These are phyloP conservation scores for Falciphora oryzae DNA, from an alignment of 2,329 filamentous ascomycete genomes.

Conservation along the genomic window DNA sequence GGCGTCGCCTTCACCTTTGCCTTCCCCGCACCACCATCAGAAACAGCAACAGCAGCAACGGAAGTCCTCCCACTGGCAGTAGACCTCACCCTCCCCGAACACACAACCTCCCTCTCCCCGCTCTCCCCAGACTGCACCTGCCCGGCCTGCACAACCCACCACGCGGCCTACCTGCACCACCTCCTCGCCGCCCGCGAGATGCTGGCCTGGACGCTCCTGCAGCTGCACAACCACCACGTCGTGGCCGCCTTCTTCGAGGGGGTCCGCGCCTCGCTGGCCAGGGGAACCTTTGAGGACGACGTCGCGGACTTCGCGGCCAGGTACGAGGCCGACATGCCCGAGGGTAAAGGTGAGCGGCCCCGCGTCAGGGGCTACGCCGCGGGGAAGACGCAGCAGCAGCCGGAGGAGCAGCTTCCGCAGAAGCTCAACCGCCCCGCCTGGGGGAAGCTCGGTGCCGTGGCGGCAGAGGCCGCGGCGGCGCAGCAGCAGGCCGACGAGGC, in stretches of 20 bases:
- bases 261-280: conserved; percentile 59
- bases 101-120: conserved; percentile 58
- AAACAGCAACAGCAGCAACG: not conserved
- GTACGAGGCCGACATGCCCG: conserved; percentile 69
- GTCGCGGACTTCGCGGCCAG: conserved; percentile 34
- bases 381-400: conserved; percentile 52
- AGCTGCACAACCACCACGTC: conserved; percentile 81
- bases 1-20: conserved; percentile 78
- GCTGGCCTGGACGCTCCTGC: conserved; percentile 89
- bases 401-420: conserved; percentile 28
- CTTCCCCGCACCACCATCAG: conserved; percentile 49
- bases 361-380: conserved; percentile 78
- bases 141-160: conserved; percentile 76
- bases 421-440: conserved; percentile 66
- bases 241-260: conserved; percentile 67
- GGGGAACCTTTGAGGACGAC: conserved; percentile 55
- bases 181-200: conserved; percentile 88
- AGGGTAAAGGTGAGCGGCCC: conserved; percentile 71
- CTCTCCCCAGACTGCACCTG: conserved; percentile 63
- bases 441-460: conserved; percentile 37
- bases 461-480: not conserved
- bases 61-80: conserved; percentile 54
- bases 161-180: conserved; percentile 83
- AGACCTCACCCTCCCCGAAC: conserved; percentile 66
- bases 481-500: not conserved